Evolutionary conservation across 2,329 filamentous ascomycete species (phyloP).

Genomic region (Fusarium sp.): DNA sequence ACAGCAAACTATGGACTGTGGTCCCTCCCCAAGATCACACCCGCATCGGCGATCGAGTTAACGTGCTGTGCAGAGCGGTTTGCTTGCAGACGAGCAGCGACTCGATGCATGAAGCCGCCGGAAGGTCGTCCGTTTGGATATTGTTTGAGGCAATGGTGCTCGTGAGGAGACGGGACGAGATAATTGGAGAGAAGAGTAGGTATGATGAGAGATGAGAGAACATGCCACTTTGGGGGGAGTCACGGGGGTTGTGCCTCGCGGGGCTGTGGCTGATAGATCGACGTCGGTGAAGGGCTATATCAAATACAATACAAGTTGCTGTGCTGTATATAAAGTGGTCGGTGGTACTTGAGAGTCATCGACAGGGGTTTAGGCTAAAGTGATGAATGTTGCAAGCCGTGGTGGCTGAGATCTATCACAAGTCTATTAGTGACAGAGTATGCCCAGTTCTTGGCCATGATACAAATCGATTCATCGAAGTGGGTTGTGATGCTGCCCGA

Average conservation of each 20-base stretch:
- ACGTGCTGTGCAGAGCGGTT: slow-evolving; percentile 7
- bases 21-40: slow-evolving; percentile 21
- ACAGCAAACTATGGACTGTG: slow-evolving; percentile 34
- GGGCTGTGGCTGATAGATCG: slow-evolving; percentile 44
- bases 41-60: slow-evolving; percentile 35
- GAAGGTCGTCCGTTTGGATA: slow-evolving; percentile 34
- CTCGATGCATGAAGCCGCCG: slow-evolving; percentile 42
- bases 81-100: slow-evolving; percentile 26
- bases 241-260: slow-evolving; percentile 42
- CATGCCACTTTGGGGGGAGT: slow-evolving; percentile 39
- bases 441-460: slow-evolving; percentile 9
- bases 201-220: slow-evolving; percentile 31
- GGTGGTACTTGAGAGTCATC: slow-evolving; percentile 8
- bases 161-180: slow-evolving; percentile 19
- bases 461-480: slow-evolving; percentile 18
- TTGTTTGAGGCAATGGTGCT: slow-evolving; percentile 2
- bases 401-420: slow-evolving; percentile 47
- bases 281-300: slow-evolving; percentile 28
- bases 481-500: slow-evolving; percentile 29
- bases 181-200: slow-evolving; percentile 31
- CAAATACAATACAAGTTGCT: slow-evolving; percentile 4
- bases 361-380: slow-evolving; percentile 30
- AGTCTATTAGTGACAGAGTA: slow-evolving; percentile 29
- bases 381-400: slow-evolving; percentile 28
- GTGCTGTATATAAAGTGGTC: slow-evolving; percentile 10